A percentile compares a stretch with the other conserved stretches of the same genome.
Evolutionary conservation across 805 yeast species (phyloP).

Genomic region (Starmerella scarabaei): DNA sequence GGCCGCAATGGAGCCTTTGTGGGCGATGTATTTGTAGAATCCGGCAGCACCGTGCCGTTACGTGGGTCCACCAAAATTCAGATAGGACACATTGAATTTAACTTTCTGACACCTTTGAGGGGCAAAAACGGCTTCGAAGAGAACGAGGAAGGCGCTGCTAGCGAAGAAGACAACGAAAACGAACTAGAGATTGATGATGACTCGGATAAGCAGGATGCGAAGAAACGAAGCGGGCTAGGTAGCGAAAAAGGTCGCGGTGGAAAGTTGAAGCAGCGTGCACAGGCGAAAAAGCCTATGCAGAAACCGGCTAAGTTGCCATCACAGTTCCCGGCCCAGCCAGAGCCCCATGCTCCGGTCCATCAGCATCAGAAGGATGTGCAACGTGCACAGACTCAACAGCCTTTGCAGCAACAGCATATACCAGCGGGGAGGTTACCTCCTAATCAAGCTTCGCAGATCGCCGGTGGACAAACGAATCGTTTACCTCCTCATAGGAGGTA

Average conservation of each 20-base stretch:
- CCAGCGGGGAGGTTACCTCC: no score
- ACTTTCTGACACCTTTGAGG: constrained; percentile 69
- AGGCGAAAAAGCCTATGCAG: constrained; percentile 1
- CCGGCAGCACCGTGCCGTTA: constrained; percentile 82
- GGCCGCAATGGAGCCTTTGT: constrained; percentile 97
- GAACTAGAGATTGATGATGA: constrained; percentile 9
- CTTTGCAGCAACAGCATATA: neutral
- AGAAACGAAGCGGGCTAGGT: constrained; percentile 5
- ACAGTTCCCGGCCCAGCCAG: neutral
- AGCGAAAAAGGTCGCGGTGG: constrained; percentile 16
- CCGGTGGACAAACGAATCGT: no score
- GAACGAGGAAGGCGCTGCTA: constrained; percentile 5
- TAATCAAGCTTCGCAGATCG: no score
- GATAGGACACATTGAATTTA: constrained; percentile 83
- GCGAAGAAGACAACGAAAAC: constrained; percentile 1
- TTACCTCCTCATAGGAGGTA: no score
- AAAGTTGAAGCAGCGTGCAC: constrained; percentile 13
- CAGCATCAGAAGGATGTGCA: neutral
- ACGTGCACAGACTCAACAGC: neutral
- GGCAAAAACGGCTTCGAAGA: constrained; percentile 16
- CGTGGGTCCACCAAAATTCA: constrained; percentile 63
- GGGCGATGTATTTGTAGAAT: constrained; percentile 76
- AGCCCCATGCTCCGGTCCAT: neutral
- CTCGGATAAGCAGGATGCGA: neutral
- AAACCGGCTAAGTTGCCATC: neutral